Percentiles rank a stretch among this genome's conserved stretches.
Evolutionary conservation across 371 early-diverging fungal genomes (phyloP).

Genomic region (Batrachochytrium dendrobatidis): DNA sequence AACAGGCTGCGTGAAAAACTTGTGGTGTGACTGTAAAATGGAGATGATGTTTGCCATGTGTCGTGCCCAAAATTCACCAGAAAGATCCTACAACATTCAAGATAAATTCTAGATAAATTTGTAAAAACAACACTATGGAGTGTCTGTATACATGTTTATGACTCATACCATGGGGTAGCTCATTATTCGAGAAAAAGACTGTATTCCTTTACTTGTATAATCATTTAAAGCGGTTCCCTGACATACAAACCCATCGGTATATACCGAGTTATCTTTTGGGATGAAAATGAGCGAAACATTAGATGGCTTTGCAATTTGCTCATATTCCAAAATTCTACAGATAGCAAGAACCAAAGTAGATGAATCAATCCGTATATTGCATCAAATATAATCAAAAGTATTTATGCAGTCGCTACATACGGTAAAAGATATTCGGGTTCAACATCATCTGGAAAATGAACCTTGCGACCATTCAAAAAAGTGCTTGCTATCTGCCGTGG

Average conservation of each 20-base stretch:
- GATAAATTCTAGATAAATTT: not conserved
- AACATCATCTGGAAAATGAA: not conserved
- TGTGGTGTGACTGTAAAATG: not conserved
- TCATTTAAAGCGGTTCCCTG: not conserved
- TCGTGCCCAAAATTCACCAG: not conserved
- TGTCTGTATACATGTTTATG: no score
- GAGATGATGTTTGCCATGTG: slow-evolving; percentile 1
- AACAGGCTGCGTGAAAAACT: not conserved
- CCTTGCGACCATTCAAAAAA: not conserved
- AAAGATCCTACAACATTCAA: not conserved
- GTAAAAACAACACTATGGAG: no score
- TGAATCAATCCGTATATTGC: not conserved
- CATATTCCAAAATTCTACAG: not conserved
- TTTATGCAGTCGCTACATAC: not conserved
- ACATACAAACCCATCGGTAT: not conserved
- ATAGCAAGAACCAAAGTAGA: not conserved
- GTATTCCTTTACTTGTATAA: not conserved
- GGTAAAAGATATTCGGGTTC: not conserved
- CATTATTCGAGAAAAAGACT: not conserved
- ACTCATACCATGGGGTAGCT: not conserved
- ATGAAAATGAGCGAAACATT: not conserved
- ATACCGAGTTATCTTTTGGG: not conserved
- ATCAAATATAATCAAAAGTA: not conserved
- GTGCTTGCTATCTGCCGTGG: slow-evolving; percentile 1
- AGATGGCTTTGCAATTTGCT: not conserved